Conservation (phyloP, 140 eudicot genomes). For the Oenanthe javanica region DNA sequence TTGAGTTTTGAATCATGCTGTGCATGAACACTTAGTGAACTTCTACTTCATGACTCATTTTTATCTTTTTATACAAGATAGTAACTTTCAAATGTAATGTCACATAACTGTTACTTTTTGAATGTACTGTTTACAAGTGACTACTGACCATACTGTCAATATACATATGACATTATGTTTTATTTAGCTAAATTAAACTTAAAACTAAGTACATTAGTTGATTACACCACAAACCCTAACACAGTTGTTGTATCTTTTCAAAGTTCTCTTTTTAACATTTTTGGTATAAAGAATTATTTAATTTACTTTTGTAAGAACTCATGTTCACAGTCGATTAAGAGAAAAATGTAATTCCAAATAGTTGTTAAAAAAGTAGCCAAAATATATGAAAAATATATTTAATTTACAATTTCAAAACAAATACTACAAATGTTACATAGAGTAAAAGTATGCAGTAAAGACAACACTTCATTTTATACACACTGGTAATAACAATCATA, state of each 20-base stretch:
- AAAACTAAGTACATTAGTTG: too few species aligned
- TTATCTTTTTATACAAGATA: too few species aligned
- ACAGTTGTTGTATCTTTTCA: slow-evolving; percentile 28
- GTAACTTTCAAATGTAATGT: too few species aligned
- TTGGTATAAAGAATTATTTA: slow-evolving; percentile 36
- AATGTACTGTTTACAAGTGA: too few species aligned
- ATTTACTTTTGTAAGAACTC: slow-evolving; percentile 53
- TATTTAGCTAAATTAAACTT: too few species aligned
- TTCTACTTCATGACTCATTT: too few species aligned
- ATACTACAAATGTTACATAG: background rate
- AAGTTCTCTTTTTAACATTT: slow-evolving; percentile 39
- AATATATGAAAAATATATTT: background rate
- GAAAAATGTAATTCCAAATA: slow-evolving; percentile 11
- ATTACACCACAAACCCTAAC: too few species aligned
- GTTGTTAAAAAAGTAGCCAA: slow-evolving; percentile 25
- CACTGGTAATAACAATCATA: background rate
- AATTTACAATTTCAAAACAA: background rate
- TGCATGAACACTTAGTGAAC: too few species aligned
- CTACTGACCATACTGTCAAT: too few species aligned
- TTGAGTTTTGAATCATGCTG: too few species aligned
- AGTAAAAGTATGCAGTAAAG: background rate
- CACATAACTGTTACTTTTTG: too few species aligned
- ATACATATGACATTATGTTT: too few species aligned
- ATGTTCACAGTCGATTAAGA: slow-evolving; percentile 68
- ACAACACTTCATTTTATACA: slow-evolving; percentile 7